Evolutionary conservation across 768 basidiomycete genomes (phyloP), one percentile per base, ranked within the genome.

Genomic region (Termitomyces sp.): DNA sequence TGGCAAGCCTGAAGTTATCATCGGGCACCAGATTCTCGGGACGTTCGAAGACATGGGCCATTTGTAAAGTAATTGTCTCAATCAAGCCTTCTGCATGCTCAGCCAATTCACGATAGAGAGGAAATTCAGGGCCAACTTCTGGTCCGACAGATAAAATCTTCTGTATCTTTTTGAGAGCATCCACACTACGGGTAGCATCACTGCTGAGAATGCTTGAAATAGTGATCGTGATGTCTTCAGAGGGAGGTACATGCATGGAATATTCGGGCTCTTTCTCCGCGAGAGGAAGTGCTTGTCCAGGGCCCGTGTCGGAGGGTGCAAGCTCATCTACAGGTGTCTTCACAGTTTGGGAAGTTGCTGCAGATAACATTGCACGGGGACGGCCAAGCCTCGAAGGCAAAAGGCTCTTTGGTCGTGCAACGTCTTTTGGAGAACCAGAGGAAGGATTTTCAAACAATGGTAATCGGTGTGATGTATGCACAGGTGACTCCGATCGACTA

Each of bases 91-190:
- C 85, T 12, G 88, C 84, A 67, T 90, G 84, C 67, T 88, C 85
- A 47, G 92, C 81, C 47, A 90, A 75, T 69, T 93, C 90, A 53
- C 81, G 86, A 70, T 93, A 94, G 61, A 83, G 81, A 7, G 83
- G 77, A 22, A 81, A 85, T 6, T 84, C 77, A 31, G 83, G 83
- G 5, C 88, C 90, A 22, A 81, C 80, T 53, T 93, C 90, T 10
- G 92, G 86, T 12, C 85, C 82, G 13, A 87, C 75, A 56, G 88
- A 81, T 24, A 99, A 78, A 60, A 92, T 88, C 68, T 87, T 88
- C 69, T 98, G 94, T 53, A 98, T 83, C 67, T 84, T 88, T 77
- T 99, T 99, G 65, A 99, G 76, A 0, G 94, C 92, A 59, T 98
- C 94, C 28, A 98, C 94, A 65, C 92, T 93, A 28, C 87, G 82